phyloP scores from a whole-genome alignment of 2,329 filamentous ascomycete genomes.

The Uncinocarpus reesii region DNA sequence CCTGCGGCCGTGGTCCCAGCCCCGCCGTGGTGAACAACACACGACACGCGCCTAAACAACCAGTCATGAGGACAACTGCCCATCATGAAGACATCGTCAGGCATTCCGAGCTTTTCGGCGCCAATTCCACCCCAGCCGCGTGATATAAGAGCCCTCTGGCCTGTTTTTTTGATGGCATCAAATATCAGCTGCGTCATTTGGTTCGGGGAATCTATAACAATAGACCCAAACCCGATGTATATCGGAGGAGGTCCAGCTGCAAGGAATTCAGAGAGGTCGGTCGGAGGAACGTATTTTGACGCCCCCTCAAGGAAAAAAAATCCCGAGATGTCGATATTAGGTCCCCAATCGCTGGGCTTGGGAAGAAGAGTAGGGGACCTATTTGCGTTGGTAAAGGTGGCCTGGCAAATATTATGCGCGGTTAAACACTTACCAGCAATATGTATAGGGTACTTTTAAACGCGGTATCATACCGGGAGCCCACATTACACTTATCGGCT shows the following conservation, averaged over 20 bases:
- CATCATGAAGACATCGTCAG: slow-evolving; percentile 69
- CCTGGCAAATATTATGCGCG: background rate
- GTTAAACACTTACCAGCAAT: slow-evolving; percentile 57
- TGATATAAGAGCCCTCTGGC: slow-evolving; percentile 68
- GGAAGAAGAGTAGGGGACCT: slow-evolving; percentile 65
- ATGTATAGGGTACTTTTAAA: slow-evolving; percentile 72
- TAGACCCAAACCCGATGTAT: slow-evolving; percentile 76
- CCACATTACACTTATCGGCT: slow-evolving; percentile 69
- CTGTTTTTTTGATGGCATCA: slow-evolving; percentile 55
- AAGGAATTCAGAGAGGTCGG: slow-evolving; percentile 57
- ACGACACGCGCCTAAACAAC: slow-evolving; percentile 71
- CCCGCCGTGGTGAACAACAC: slow-evolving; percentile 78
- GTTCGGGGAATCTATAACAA: slow-evolving; percentile 67
- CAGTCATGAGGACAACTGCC: slow-evolving; percentile 83
- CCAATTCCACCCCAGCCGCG: slow-evolving; percentile 84
- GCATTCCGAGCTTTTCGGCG: slow-evolving; percentile 57
- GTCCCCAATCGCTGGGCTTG: slow-evolving; percentile 66
- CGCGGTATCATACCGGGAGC: slow-evolving; percentile 69
- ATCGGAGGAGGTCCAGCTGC: slow-evolving; percentile 59
- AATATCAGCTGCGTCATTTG: slow-evolving; percentile 62
- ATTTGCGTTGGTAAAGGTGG: slow-evolving; percentile 8
- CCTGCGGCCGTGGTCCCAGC: slow-evolving; percentile 81
- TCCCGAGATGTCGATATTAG: slow-evolving; percentile 61
- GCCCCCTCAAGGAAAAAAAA: slow-evolving; percentile 66
- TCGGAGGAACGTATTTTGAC: slow-evolving; percentile 54